phyloP scores from a whole-genome alignment of 2,329 filamentous ascomycete species.

The Juglanconis juglandina region DNA sequence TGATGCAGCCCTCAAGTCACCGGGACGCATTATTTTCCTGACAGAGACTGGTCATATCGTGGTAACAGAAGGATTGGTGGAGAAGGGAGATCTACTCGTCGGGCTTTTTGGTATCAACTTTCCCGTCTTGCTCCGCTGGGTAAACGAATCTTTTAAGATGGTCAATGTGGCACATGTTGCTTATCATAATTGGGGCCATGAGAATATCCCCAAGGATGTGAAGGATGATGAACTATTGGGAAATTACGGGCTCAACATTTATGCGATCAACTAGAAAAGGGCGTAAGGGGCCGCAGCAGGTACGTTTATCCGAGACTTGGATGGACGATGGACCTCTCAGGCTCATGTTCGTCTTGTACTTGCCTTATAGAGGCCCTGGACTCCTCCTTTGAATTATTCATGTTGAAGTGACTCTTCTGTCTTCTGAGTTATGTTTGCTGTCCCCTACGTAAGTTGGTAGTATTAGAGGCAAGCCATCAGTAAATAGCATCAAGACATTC shows the following conservation, averaged over 20 bases:
- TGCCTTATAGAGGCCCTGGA: too few species aligned
- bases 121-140: not conserved
- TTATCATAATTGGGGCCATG: not conserved
- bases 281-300: too few species aligned
- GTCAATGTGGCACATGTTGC: not conserved
- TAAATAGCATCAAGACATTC: too few species aligned
- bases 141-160: not conserved
- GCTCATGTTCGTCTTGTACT: too few species aligned
- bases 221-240: not conserved
- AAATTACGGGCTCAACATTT: not conserved
- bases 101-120: slow-evolving; percentile 4
- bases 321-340: too few species aligned
- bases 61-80: not conserved
- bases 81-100: not conserved
- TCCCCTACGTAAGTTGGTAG: too few species aligned
- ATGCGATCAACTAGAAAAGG: not conserved
- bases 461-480: too few species aligned
- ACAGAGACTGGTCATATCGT: slow-evolving; percentile 1
- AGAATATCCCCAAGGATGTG: not conserved
- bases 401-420: too few species aligned
- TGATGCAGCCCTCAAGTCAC: not conserved
- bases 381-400: too few species aligned
- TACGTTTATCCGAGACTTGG: too few species aligned
- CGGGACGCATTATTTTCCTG: not conserved
- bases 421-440: too few species aligned